A percentile compares a stretch with the other conserved stretches of the same genome.
These are phyloP conservation scores for Zizania palustris DNA, from an alignment of 202 grass and related monocot species.

Conservation along the genomic window DNA sequence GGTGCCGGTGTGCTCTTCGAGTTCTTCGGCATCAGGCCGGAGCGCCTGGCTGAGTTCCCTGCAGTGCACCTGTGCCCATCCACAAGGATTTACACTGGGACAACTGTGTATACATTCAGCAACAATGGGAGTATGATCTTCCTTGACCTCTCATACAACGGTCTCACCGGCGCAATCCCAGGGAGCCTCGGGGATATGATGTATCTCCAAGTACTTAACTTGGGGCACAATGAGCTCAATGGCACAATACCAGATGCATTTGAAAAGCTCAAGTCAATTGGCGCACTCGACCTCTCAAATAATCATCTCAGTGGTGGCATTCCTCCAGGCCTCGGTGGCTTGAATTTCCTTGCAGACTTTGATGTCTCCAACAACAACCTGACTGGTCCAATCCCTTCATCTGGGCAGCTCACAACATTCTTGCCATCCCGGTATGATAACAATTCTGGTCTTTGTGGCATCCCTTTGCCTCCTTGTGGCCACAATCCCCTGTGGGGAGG, in stretches of 20 bases:
- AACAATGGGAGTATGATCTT: slow-evolving; percentile 93
- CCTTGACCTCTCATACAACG: slow-evolving; percentile 91
- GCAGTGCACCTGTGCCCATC: slow-evolving; percentile 65
- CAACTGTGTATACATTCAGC: slow-evolving; percentile 62
- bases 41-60: slow-evolving; percentile 70
- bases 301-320: slow-evolving; percentile 73
- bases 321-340: slow-evolving; percentile 55
- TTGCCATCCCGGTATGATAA: slow-evolving; percentile 66
- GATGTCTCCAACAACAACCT: slow-evolving; percentile 94
- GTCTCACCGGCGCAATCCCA: slow-evolving; percentile 62
- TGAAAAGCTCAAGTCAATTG: slow-evolving; percentile 55
- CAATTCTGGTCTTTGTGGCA: slow-evolving; percentile 82
- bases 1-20: slow-evolving; percentile 93
- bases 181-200: slow-evolving; percentile 64
- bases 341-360: slow-evolving; percentile 67
- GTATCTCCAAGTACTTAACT: slow-evolving; percentile 80
- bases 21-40: slow-evolving; percentile 81
- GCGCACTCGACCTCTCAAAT: slow-evolving; percentile 84
- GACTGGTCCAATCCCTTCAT: slow-evolving; percentile 69
- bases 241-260: slow-evolving; percentile 71
- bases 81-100: slow-evolving; percentile 87
- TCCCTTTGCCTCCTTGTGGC: slow-evolving; percentile 71
- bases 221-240: slow-evolving; percentile 75
- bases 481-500: slow-evolving; percentile 12
- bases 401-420: slow-evolving; percentile 85